Evolutionary conservation across 352 stramenopile species (phyloP).

Genomic region (Globisporangium nunn): DNA sequence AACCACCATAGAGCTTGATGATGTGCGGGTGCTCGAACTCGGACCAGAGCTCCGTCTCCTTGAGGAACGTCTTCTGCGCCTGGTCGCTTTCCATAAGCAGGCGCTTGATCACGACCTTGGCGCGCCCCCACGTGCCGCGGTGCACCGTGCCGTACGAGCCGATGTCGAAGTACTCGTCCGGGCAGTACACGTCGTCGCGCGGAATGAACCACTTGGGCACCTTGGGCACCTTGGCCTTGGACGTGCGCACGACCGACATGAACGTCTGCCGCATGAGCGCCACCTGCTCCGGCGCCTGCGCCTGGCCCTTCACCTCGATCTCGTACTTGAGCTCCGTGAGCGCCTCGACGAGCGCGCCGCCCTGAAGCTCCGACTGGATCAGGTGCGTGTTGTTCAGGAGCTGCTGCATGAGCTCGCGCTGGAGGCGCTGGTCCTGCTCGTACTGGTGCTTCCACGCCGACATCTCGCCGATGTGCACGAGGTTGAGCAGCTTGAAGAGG

Average conservation of each 20-base stretch:
- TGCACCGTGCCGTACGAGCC: conserved; percentile 14
- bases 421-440: conserved; percentile 12
- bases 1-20: conserved; percentile 24
- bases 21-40: conserved; percentile 23
- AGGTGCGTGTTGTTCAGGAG: conserved; percentile 12
- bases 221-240: conserved; percentile 6
- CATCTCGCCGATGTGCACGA: conserved; percentile 20
- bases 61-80: conserved; percentile 13
- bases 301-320: conserved; percentile 8
- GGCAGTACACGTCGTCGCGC: conserved; percentile 10
- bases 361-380: conserved; percentile 7
- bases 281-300: conserved; percentile 9
- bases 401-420: conserved; percentile 11
- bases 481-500: conserved; percentile 15
- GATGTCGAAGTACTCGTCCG: conserved; percentile 9
- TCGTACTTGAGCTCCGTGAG: conserved; percentile 20
- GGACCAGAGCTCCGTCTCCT: conserved; percentile 29
- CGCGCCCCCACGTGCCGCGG: conserved; percentile 17
- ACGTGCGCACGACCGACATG: conserved; percentile 9
- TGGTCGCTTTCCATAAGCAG: conserved; percentile 4
- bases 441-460: conserved; percentile 9
- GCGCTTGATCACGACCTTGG: conserved; percentile 30
- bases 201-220: conserved; percentile 20
- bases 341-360: conserved; percentile 13
- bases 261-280: conserved; percentile 12